Base-by-base conservation (phyloP, 768 basidiomycete genomes). In the Tricholoma flavovirens region DNA sequence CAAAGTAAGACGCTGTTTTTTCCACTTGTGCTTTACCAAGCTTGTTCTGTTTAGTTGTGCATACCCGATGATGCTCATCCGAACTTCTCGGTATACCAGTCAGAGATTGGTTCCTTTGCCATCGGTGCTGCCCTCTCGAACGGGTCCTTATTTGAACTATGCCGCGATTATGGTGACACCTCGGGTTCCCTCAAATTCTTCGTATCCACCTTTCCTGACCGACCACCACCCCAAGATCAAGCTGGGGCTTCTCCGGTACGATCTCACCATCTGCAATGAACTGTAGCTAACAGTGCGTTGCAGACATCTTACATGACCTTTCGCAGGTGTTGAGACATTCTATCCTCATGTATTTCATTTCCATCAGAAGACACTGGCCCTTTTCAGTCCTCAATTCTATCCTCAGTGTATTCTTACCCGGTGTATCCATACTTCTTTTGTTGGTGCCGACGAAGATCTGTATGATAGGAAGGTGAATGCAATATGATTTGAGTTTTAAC, bases 101-200 rank as follows among this genome's bases (percentile, higher is more conserved):
- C 77, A 19, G 77, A 81, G 67, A 75, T 78, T 33, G 78, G 77
- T 11, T 70, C 73, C 1, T 76, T 69, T 58, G 75, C 74, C 2
- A 66, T 78, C 32, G 75, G 76, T 56, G 67, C 62, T 19, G 70
- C 77, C 5, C 64, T 81, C 49, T 71, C 69, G 50, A 73, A 81
- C 60, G 60, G 66, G 14, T 62, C 67, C 29, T 65, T 81, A 24
- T 77, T 74, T 58, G 64, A 71, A 35, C 61, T 77, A 11, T 81
- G 78, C 63, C 71, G 66, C 26, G 71, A 76, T 58, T 73, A 68
- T 43, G 78, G 79, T 5, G 77, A 78, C 57, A 67, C 77, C 11
- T 73, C 77, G 45, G 79, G 77, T 6, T 76, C 75, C 11, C 70
- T 81, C n/a, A 79, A 77, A 60, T 77, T 81, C 64, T 78, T 79